Conservation (phyloP, 768 basidiomycete species). For the Zangia roseola region DNA sequence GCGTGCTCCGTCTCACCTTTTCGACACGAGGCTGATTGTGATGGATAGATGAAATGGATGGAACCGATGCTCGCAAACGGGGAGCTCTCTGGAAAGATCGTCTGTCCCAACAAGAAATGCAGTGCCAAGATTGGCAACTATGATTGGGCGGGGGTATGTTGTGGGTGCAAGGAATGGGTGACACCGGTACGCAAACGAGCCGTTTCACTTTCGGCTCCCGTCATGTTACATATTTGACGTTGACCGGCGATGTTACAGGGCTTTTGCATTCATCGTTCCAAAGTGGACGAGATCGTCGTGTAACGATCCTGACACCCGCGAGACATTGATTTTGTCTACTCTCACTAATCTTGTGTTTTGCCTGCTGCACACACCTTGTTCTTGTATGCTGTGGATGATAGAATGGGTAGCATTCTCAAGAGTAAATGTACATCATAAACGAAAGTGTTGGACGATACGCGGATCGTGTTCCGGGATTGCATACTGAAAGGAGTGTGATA, state of each 20-base stretch:
- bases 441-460: slow-evolving; percentile 19
- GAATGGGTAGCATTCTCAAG: slow-evolving; percentile 18
- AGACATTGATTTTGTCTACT: no score
- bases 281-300: slow-evolving; percentile 59
- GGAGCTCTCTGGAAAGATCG: slow-evolving; percentile 80
- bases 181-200: slow-evolving; percentile 56
- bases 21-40: background rate
- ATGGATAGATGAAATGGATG: slow-evolving; percentile 91
- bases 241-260: slow-evolving; percentile 35
- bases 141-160: slow-evolving; percentile 94
- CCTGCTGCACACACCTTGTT: background rate
- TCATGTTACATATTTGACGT: no score
- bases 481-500: slow-evolving; percentile 17
- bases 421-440: slow-evolving; percentile 21
- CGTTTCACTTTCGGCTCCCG: background rate
- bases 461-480: slow-evolving; percentile 19
- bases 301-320: no score
- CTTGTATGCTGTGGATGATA: background rate
- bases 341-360: background rate
- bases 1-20: background rate
- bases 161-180: slow-evolving; percentile 91
- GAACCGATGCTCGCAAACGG: slow-evolving; percentile 75
- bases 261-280: slow-evolving; percentile 66
- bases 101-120: slow-evolving; percentile 92
- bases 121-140: slow-evolving; percentile 90